Evolutionary conservation across 192 early-diverging fungal genomes (phyloP), one percentile per base, ranked within the genome.

Genomic region (Coemansia sp.): DNA sequence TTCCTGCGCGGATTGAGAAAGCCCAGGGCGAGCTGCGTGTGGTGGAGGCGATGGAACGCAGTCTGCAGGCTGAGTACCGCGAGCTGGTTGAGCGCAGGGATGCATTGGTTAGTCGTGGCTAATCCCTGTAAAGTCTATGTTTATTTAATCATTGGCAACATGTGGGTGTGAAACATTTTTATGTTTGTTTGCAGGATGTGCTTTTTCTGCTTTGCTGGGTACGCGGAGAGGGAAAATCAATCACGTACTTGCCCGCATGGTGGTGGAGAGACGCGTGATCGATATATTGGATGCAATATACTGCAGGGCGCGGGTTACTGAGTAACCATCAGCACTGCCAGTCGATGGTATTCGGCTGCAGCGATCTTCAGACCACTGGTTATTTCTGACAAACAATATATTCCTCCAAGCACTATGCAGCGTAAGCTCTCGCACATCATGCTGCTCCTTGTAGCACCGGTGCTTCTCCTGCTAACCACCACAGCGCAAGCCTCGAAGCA

Each of bases 41-140:
- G 30, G 68, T 69, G 4, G 70, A 82, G 45, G 50, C 66, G 0
- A 54, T 78, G 55, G 87, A 81, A 71, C 76, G 61, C 27, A 82
- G 83, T 5, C 60, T 89, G 62, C 90, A 94, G 81, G 70, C 78
- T 7, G 78, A 79, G 51, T 94, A 92, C 57, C 78, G 72, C 57
- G 81, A 68, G 24, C 62, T 91, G 34, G 43, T 69, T 23, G 81
- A 82, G 45, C 82, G 66, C 34, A 55, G 64, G 21, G 60, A 69
- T 43, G 57, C 43, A 37, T 46, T 71, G 22, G 42, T n/a, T 24
- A 24, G 46, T 12, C 9, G 23, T 24, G 15, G 24, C 10, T 25
- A 22, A 24, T 24, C 7, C 4, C 10, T 40, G 15, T 40, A 19
- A 43, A 43, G 12, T 19, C 17, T 9, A 14, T 48, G 2, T 48